These are phyloP conservation scores for Chamaecrista fasciculata DNA, from an alignment of 306 rosid species.

Conservation along the genomic window DNA sequence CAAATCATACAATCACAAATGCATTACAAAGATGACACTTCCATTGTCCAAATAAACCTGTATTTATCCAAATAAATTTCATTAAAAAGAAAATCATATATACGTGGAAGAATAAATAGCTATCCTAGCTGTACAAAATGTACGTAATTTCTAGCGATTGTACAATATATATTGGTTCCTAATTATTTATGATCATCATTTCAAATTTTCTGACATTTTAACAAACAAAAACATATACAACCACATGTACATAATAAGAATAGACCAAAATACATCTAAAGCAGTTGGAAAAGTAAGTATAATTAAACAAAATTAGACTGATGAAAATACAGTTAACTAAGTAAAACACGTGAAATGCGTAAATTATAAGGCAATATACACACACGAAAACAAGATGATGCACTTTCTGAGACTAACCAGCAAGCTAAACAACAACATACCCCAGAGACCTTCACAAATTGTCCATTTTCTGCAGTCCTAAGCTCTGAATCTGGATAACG, in stretches of 20 bases:
- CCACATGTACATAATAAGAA: neutral
- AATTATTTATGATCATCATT: neutral
- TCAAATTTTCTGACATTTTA: conserved; percentile 3
- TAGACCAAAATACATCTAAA: conserved; percentile 13
- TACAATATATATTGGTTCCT: neutral
- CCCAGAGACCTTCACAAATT: conserved; percentile 96
- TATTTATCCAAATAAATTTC: neutral
- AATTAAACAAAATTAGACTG: conserved; percentile 19
- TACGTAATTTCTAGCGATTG: neutral
- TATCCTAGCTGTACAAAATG: conserved; percentile 8
- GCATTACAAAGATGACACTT: conserved; percentile 2
- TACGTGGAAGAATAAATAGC: neutral
- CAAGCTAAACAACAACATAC: conserved; percentile 50
- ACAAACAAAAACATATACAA: conserved; percentile 5
- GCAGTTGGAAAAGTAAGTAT: conserved; percentile 10
- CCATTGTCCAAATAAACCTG: neutral
- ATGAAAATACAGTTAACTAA: neutral
- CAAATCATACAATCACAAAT: conserved; percentile 5
- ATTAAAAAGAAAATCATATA: neutral
- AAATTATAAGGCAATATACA: conserved; percentile 3
- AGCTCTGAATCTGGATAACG: conserved; percentile 94
- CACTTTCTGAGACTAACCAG: conserved; percentile 12
- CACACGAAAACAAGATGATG: conserved; percentile 5
- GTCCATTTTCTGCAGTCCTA: conserved; percentile 95
- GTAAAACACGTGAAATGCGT: neutral